Evolutionary conservation across 2,329 filamentous ascomycete genomes (phyloP).

Genomic region (Coleophoma eucalyptorum): DNA sequence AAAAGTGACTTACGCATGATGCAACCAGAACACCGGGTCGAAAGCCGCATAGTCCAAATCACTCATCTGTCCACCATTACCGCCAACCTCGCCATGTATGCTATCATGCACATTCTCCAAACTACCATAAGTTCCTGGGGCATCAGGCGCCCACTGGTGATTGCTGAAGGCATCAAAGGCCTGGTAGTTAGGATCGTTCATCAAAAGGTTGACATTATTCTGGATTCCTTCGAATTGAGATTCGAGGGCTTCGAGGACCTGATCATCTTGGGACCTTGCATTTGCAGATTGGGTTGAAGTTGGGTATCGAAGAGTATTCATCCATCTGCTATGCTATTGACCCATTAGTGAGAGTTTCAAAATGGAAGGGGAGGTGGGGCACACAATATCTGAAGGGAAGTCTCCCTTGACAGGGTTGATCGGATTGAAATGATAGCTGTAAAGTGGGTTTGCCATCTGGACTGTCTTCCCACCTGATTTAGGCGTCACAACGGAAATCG

Average conservation of each 20-base stretch:
- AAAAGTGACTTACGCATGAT: constrained; percentile 15
- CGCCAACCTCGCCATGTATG: constrained; percentile 54
- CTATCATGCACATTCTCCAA: constrained; percentile 61
- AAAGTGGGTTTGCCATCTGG: constrained; percentile 62
- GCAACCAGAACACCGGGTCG: constrained; percentile 56
- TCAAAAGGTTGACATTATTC: constrained; percentile 16
- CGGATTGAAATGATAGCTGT: constrained; percentile 56
- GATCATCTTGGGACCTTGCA: constrained; percentile 15
- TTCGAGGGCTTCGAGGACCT: constrained; percentile 14
- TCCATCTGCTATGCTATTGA: constrained; percentile 12
- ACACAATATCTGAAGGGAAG: constrained; percentile 9
- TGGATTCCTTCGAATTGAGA: constrained; percentile 17
- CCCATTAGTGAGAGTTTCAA: no score
- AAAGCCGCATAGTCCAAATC: constrained; percentile 71
- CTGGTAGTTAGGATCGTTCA: constrained; percentile 49
- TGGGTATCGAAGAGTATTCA: constrained; percentile 18
- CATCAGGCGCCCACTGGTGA: constrained; percentile 49
- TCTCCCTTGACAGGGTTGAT: constrained; percentile 32
- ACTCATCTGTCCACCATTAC: constrained; percentile 57
- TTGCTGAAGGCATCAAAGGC: constrained; percentile 68
- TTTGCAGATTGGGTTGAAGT: constrained; percentile 8
- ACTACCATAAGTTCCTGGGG: constrained; percentile 13
- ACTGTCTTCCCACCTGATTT: constrained; percentile 42
- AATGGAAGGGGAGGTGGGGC: no score
- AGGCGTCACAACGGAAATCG: constrained; percentile 16